These are phyloP conservation scores for Amaranthus cruentus DNA, from an alignment of 148 eudicot species.

Conservation along the genomic window DNA sequence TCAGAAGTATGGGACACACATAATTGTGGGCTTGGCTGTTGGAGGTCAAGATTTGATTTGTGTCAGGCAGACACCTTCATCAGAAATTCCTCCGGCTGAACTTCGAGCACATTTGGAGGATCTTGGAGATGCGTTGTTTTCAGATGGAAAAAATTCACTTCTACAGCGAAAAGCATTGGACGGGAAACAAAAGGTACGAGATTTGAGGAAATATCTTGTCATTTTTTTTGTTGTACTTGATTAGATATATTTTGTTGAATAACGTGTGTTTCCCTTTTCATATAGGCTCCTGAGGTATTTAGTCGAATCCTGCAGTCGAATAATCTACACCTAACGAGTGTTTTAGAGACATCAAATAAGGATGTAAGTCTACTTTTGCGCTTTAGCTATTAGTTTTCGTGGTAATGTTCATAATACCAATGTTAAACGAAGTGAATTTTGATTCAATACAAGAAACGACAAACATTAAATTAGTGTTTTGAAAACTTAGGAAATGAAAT, in stretches of 20 bases:
- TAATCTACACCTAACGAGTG: constrained; percentile 63
- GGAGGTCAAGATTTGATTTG: constrained; percentile 96
- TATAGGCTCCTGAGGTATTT: constrained; percentile 81
- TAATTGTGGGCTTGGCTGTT: constrained; percentile 83
- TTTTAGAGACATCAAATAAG: constrained; percentile 82
- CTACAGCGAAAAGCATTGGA: constrained; percentile 55
- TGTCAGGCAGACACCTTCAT: constrained; percentile 71
- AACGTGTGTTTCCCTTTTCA: constrained; percentile 4
- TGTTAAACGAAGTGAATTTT: too few species aligned
- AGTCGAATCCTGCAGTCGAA: constrained; percentile 75
- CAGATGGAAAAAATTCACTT: constrained; percentile 60
- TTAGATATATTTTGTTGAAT: neutral
- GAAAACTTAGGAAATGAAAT: too few species aligned
- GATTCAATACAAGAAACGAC: too few species aligned
- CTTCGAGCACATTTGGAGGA: constrained; percentile 81
- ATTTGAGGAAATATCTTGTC: neutral
- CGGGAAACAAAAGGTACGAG: constrained; percentile 50
- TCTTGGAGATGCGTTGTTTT: constrained; percentile 84
- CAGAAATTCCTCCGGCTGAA: constrained; percentile 59
- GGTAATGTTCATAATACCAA: too few species aligned
- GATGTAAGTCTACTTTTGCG: constrained; percentile 49
- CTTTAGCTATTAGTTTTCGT: neutral
- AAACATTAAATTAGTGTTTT: too few species aligned
- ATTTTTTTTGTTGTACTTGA: neutral
- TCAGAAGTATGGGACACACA: constrained; percentile 79